Conservation (phyloP, 140 eudicot species). For the Erigeron philadelphicus region DNA sequence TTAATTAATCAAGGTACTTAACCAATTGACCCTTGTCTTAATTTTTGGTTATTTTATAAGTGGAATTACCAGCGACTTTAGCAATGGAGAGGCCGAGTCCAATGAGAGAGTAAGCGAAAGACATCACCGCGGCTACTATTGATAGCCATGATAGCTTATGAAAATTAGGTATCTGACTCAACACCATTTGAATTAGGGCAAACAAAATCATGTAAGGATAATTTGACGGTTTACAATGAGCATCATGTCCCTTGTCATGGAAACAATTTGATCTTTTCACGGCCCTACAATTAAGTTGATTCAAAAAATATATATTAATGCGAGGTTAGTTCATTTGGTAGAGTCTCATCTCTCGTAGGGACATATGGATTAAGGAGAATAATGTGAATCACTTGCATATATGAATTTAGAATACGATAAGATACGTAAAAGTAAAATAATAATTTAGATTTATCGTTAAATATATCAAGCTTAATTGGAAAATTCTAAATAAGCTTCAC, state of each 20-base stretch:
- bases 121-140: slow-evolving; percentile 19
- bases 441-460: no score
- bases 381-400: no score
- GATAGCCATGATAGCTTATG: slow-evolving; percentile 32
- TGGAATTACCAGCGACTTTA: neutral
- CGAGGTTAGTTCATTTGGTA: no score
- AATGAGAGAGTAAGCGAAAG: slow-evolving; percentile 19
- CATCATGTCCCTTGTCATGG: slow-evolving; percentile 52
- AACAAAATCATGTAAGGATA: slow-evolving; percentile 58
- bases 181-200: slow-evolving; percentile 46
- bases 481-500: no score
- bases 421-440: no score
- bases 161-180: slow-evolving; percentile 72
- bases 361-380: no score
- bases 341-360: no score
- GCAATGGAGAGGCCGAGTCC: slow-evolving; percentile 18
- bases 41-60: no score
- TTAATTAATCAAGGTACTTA: no score
- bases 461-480: no score
- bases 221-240: slow-evolving; percentile 38
- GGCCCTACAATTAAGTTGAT: slow-evolving; percentile 50
- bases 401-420: no score
- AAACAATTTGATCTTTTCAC: slow-evolving; percentile 65
- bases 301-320: no score
- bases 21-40: neutral